phyloP scores from a whole-genome alignment of 192 early-diverging fungal species.

The Gamsiella multidivaricata region DNA sequence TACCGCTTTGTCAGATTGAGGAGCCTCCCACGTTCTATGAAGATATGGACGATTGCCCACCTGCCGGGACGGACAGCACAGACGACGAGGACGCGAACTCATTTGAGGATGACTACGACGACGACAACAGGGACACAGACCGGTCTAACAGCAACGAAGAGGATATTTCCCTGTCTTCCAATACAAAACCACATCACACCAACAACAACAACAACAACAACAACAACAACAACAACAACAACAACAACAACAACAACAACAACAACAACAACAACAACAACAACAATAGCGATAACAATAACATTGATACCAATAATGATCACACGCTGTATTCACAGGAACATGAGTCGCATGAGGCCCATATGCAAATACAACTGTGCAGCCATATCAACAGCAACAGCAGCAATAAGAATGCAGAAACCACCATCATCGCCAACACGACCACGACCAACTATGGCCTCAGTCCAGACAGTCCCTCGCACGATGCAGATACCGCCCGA shows the following conservation, averaged over 20 bases:
- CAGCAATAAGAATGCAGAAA: conserved; percentile 11
- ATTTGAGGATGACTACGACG: conserved; percentile 6
- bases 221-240: conserved; percentile 4
- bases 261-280: conserved; percentile 2
- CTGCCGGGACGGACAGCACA: conserved; percentile 12
- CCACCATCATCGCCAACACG: background rate
- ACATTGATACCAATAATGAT: conserved; percentile 4
- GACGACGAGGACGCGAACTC: conserved; percentile 3
- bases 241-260: conserved; percentile 6
- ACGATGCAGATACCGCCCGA: background rate
- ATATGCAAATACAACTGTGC: conserved; percentile 3
- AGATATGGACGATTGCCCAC: conserved; percentile 29
- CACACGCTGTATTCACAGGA: conserved; percentile 16
- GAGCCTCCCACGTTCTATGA: conserved; percentile 48
- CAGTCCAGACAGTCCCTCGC: background rate
- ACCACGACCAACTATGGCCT: background rate
- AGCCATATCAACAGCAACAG: conserved; percentile 10
- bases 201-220: conserved; percentile 9
- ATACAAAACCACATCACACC: conserved; percentile 38
- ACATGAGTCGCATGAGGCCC: background rate
- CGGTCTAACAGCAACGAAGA: background rate
- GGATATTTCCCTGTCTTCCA: conserved; percentile 2
- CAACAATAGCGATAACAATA: background rate
- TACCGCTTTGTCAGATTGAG: conserved; percentile 46
- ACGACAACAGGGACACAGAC: background rate